Evolutionary conservation across 495 filamentous ascomycete genomes (phyloP), one percentile per base, ranked within the genome.

Genomic region (Geopyxis carbonaria): DNA sequence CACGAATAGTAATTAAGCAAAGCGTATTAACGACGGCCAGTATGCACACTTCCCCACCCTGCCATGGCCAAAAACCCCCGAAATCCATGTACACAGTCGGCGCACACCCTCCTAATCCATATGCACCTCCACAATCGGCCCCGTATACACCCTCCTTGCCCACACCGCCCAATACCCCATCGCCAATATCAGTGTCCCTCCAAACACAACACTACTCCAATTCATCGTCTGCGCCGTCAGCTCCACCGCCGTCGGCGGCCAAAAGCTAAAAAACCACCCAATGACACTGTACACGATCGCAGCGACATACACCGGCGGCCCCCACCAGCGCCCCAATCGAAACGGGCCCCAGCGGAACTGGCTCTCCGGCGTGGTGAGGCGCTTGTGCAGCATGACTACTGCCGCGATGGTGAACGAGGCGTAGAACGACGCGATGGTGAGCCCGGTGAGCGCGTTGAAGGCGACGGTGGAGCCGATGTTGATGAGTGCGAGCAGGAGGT

Each of bases 391-490:
- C 8, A 66, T 52, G 6, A 66, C 51, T 0, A 23, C 48, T 36
- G 53, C 55, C 10, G 61, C 53, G 25, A 67, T 43, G 18, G 64
- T 31, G 24, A 64, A 67, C 2, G 63, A 63, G 35, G 56, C 45
- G 42, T 62, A 63, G 13, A 64, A 55, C 5, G 55, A 58, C 10
- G 56, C 57, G 33, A 65, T 46, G 8, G 56, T 57, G 3, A 70
- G 54, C 22, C 61, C 63, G 11, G 65, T 58, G 25, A 70, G 57
- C 24, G 58, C 60, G 51, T 62, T 64, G 51, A 69, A 69, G 6
- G 62, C 67, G 0, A 58, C 58, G 5, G 61, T 52, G 9, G 38
- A 45, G 6, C 45, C 25, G 7, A 28, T 7, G 13, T 28, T 28
- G 7, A 28, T 7, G 25, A 28, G 25, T 13, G 25, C 25, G 7